Base-by-base conservation (phyloP, 23 red algal species). In the Gracilaria vermiculophylla region DNA sequence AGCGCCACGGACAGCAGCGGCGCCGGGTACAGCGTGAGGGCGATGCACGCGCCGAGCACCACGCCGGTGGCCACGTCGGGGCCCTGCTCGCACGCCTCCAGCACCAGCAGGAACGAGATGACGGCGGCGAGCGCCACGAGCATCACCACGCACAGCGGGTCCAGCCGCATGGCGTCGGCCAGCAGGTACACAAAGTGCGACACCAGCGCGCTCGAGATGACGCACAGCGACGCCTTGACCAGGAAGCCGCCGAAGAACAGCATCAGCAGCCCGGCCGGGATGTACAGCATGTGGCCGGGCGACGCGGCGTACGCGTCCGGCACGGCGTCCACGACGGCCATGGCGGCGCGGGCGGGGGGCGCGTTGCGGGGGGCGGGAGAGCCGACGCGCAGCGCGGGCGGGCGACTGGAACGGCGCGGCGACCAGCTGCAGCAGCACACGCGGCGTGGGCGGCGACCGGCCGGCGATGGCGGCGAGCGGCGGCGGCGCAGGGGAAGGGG, bases 221-320 rank as follows among this genome's bases (percentile, higher is more conserved):
- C 69, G 53, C 69, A 76, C 44, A 88, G 27, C 7, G 69, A 66
- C 29, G 84, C 52, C 70, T 88, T 78, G 54, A 88, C 72, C 6
- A 88, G 69, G 52, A 88, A 88, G 25, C 69, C 72, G 51, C 84
- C 84, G 72, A 88, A 88, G 69, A 88, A 88, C 13, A 88, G n/a
- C 72, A 88, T 77, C 56, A 88, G 69, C 69, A 88, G 35, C 27
- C 84, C 84, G 53, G 72, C 69, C 0, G 84, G 83, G 37, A 88
- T 88, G 70, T 88, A 88, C 20, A 88, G 53, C 37, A 88, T 76
- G 31, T 70, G 84, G 56, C 69, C 84, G 12, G 84, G 65, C 65
- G 72, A 53, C 36, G 69, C 42, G 11, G 50, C 84, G 50, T 88
- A 76, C 25, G 20, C 69, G 32, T 56, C 48, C 21, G 70, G 53